phyloP scores from a whole-genome alignment of 2,329 filamentous ascomycete species.

The Hypoxylon sp. region DNA sequence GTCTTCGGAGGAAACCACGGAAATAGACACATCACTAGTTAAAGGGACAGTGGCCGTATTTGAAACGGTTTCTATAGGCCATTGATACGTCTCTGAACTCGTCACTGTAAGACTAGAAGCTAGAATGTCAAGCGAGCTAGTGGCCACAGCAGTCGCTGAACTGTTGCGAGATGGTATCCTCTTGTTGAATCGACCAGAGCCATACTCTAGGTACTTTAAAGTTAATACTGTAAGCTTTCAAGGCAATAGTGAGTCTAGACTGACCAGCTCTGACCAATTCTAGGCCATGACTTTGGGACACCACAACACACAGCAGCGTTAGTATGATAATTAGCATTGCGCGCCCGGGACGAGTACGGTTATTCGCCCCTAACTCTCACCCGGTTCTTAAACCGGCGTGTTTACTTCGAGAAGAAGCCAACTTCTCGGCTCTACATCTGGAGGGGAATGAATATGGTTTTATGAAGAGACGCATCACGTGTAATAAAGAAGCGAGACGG shows the following conservation, averaged over 20 bases:
- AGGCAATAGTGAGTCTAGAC: constrained; percentile 34
- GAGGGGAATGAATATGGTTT: constrained; percentile 35
- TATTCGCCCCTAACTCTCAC: constrained; percentile 40
- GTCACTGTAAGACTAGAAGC: constrained; percentile 25
- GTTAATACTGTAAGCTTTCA: constrained; percentile 33
- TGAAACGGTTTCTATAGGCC: constrained; percentile 29
- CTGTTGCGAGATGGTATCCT: constrained; percentile 39
- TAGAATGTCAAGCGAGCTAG: constrained; percentile 37
- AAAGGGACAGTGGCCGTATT: constrained; percentile 18
- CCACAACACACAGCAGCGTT: constrained; percentile 45
- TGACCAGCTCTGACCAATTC: constrained; percentile 43
- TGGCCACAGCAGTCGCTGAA: constrained; percentile 33
- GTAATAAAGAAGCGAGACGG: constrained; percentile 36
- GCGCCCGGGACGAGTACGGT: constrained; percentile 34
- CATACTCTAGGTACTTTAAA: constrained; percentile 33
- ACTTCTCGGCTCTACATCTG: constrained; percentile 40
- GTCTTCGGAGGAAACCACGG: constrained; percentile 20
- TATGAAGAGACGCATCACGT: constrained; percentile 41
- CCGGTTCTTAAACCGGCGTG: constrained; percentile 41
- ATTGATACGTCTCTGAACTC: constrained; percentile 31
- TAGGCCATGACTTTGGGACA: constrained; percentile 42
- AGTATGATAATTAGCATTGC: constrained; percentile 44
- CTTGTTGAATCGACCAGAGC: constrained; percentile 36
- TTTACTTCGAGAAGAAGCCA: constrained; percentile 39
- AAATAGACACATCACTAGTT: constrained; percentile 17